These are phyloP conservation scores for Erythrobasidium yunnanense DNA, from an alignment of 768 basidiomycete genomes.

Conservation along the genomic window DNA sequence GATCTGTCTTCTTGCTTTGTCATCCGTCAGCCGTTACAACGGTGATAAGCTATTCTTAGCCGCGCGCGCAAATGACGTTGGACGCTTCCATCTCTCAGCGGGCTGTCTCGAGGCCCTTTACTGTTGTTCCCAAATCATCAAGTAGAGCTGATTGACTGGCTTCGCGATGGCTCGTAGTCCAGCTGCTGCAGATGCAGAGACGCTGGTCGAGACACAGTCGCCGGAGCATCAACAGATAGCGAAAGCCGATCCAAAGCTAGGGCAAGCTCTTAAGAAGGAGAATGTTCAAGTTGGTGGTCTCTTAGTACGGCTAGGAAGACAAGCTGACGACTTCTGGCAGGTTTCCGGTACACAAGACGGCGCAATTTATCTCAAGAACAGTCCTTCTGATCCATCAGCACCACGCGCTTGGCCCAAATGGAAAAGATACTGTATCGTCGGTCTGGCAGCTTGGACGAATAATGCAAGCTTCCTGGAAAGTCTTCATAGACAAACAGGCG, in stretches of 20 bases:
- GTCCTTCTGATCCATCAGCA: neutral
- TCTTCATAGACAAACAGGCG: neutral
- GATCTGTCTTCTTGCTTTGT: no score
- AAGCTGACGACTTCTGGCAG: neutral
- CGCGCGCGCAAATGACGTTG: no score
- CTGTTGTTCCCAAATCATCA: no score
- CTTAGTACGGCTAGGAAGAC: no score
- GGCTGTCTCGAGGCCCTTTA: no score
- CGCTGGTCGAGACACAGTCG: neutral
- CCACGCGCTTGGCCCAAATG: neutral
- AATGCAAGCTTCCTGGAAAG: neutral
- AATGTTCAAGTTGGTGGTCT: neutral
- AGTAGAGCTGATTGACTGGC: no score
- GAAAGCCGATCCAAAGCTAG: neutral
- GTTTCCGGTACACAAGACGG: neutral
- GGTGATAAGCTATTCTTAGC: no score
- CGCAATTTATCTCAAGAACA: neutral
- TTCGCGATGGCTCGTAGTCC: no score
- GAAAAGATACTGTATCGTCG: neutral
- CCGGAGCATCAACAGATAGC: neutral
- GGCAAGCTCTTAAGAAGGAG: neutral
- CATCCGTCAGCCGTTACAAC: no score
- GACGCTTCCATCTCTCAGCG: no score
- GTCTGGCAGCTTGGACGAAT: neutral
- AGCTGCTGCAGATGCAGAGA: neutral